phyloP scores from a whole-genome alignment of 2,329 filamentous ascomycete genomes.

The Pestalotiopsis sp. region DNA sequence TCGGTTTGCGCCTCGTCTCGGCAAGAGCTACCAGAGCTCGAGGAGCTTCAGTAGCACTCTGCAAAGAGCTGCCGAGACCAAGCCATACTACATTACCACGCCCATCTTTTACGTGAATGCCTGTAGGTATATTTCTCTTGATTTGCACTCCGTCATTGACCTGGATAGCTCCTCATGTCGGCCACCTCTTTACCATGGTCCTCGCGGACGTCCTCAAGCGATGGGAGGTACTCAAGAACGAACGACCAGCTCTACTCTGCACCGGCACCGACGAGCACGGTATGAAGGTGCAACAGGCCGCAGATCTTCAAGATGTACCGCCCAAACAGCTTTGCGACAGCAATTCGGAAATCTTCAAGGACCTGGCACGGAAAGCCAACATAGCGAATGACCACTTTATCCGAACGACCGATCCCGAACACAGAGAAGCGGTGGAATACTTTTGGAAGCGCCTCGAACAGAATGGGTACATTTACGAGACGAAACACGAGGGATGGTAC shows the following conservation, averaged over 20 bases:
- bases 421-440: conserved; percentile 82
- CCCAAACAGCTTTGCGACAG: conserved; percentile 88
- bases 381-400: conserved; percentile 86
- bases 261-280: conserved; percentile 98
- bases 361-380: conserved; percentile 69
- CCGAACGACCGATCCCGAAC: conserved; percentile 82
- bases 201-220: conserved; percentile 89
- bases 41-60: conserved; percentile 18
- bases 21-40: conserved; percentile 5
- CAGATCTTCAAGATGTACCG: conserved; percentile 67
- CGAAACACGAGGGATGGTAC: conserved; percentile 93
- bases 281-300: conserved; percentile 93
- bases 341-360: conserved; percentile 77
- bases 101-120: conserved; percentile 99
- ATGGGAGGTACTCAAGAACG: conserved; percentile 79
- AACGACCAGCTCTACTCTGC: conserved; percentile 67
- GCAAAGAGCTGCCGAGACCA: conserved; percentile 38
- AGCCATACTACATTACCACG: conserved; percentile 94
- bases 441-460: conserved; percentile 84
- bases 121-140: conserved; percentile 48
- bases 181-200: conserved; percentile 92
- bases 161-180: conserved; percentile 79
- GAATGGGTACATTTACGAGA: conserved; percentile 77
- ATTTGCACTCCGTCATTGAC: background rate
- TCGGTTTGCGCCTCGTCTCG: conserved; percentile 21